phyloP scores from a whole-genome alignment of 352 stramenopile genomes.

The Aphanomyces euteiches region DNA sequence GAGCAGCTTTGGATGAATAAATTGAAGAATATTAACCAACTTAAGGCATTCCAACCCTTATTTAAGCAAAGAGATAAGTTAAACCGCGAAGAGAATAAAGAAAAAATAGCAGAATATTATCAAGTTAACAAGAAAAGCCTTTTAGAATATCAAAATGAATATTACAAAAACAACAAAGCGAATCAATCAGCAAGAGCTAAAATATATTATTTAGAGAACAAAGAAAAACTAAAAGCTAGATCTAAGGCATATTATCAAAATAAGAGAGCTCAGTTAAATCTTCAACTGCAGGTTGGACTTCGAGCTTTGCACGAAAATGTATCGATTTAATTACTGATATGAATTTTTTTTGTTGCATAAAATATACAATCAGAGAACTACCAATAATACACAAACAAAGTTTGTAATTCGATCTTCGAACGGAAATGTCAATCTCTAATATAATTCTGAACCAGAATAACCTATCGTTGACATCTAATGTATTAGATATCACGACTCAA shows the following conservation, averaged over 20 bases:
- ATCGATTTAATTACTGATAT: constrained; percentile 1
- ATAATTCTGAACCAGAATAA: constrained; percentile 11
- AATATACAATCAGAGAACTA: constrained; percentile 8
- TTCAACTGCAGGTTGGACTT: constrained; percentile 5
- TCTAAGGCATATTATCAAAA: constrained; percentile 15
- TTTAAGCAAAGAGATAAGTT: constrained; percentile 28
- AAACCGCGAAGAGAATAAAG: constrained; percentile 28
- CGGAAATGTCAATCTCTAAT: constrained; percentile 15
- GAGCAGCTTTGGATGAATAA: constrained; percentile 33
- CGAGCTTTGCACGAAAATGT: constrained; percentile 3
- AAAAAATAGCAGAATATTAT: constrained; percentile 31
- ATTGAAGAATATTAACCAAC: constrained; percentile 31
- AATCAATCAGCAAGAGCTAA: constrained; percentile 32
- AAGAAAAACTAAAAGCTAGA: constrained; percentile 31
- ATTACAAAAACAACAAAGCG: constrained; percentile 32
- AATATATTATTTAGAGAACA: constrained; percentile 31
- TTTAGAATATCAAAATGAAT: constrained; percentile 32
- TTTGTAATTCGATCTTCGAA: too few species aligned
- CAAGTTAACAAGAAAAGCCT: constrained; percentile 33
- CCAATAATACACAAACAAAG: too few species aligned
- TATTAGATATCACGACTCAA: constrained; percentile 12
- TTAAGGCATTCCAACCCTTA: constrained; percentile 23
- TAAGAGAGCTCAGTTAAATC: constrained; percentile 6
- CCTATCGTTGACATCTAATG: background rate
- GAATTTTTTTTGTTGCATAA: constrained; percentile 6